Conservation (phyloP, 441 rosid species). For the Corymbia citriodora region DNA sequence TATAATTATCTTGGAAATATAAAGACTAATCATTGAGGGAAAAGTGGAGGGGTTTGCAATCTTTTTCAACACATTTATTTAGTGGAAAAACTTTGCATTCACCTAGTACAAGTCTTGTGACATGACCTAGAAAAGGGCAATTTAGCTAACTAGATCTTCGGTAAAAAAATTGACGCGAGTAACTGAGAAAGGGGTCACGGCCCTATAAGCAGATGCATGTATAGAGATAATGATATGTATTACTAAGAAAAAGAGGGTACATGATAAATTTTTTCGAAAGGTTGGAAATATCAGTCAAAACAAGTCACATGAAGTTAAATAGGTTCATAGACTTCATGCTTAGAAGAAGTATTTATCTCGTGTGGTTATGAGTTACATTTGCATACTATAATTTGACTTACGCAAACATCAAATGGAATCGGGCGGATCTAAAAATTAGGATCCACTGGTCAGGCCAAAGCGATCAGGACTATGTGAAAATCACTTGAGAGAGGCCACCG, state of each 20-base stretch:
- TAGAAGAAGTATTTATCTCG: neutral
- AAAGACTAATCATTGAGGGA: too few relatives aligned
- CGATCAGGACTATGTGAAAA: neutral
- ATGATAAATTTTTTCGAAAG: too few relatives aligned
- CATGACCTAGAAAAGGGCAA: neutral
- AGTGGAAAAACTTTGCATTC: too few relatives aligned
- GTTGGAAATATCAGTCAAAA: neutral
- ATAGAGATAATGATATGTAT: too few relatives aligned
- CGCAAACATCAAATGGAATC: too few relatives aligned
- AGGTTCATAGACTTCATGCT: rapidly evolving
- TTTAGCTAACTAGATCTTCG: neutral
- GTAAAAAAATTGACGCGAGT: rapidly evolving
- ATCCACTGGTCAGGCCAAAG: neutral
- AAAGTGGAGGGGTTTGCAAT: too few relatives aligned
- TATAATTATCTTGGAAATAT: too few relatives aligned
- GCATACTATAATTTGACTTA: too few relatives aligned
- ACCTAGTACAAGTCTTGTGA: too few relatives aligned
- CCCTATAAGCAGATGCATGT: rapidly evolving
- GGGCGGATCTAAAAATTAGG: neutral
- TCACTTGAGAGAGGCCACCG: neutral
- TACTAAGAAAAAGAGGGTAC: neutral
- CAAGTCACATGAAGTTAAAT: too few relatives aligned
- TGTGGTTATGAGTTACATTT: neutral
- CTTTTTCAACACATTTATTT: too few relatives aligned
- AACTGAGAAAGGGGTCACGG: neutral